Percentiles rank a stretch among this genome's conserved stretches.
Evolutionary conservation across 2,329 filamentous ascomycete species (phyloP).

Genomic region (Arthrobotrys sinensis): DNA sequence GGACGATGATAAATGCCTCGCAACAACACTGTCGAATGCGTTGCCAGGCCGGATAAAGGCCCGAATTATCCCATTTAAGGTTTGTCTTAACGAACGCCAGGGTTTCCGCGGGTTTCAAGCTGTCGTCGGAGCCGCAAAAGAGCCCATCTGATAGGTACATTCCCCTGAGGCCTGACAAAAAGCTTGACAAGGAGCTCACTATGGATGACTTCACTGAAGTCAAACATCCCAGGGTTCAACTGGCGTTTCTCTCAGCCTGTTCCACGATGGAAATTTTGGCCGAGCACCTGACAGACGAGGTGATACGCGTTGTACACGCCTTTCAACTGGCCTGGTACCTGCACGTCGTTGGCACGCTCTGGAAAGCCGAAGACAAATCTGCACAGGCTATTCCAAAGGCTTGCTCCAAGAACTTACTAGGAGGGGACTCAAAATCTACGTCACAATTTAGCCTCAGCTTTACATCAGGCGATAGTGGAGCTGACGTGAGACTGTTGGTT

Average conservation of each 20-base stretch:
- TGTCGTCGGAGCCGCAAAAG: constrained; percentile 9
- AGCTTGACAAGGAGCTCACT: constrained; percentile 15
- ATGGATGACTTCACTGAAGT: constrained; percentile 15
- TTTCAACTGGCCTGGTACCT: constrained; percentile 67
- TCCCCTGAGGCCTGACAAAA: constrained; percentile 2
- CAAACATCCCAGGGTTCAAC: constrained; percentile 48
- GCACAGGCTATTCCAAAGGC: constrained; percentile 62
- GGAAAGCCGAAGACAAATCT: constrained; percentile 64
- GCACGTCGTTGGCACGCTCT: constrained; percentile 66
- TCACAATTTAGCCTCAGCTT: not conserved
- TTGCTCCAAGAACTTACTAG: constrained; percentile 62
- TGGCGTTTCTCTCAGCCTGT: constrained; percentile 68
- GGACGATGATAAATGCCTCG: too few relatives aligned
- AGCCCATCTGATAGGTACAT: constrained; percentile 31
- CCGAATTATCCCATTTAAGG: too few relatives aligned
- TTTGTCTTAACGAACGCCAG: too few relatives aligned
- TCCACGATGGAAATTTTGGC: constrained; percentile 66
- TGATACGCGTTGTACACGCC: constrained; percentile 66
- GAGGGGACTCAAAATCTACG: not conserved
- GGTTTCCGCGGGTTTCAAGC: constrained; percentile 2
- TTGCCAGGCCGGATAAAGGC: too few relatives aligned
- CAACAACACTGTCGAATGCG: too few relatives aligned
- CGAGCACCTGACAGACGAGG: constrained; percentile 65
- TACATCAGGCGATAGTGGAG: constrained; percentile 2
- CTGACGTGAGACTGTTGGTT: too few relatives aligned